phyloP scores from a whole-genome alignment of 495 filamentous ascomycete species.

The Penicillium desertorum region DNA sequence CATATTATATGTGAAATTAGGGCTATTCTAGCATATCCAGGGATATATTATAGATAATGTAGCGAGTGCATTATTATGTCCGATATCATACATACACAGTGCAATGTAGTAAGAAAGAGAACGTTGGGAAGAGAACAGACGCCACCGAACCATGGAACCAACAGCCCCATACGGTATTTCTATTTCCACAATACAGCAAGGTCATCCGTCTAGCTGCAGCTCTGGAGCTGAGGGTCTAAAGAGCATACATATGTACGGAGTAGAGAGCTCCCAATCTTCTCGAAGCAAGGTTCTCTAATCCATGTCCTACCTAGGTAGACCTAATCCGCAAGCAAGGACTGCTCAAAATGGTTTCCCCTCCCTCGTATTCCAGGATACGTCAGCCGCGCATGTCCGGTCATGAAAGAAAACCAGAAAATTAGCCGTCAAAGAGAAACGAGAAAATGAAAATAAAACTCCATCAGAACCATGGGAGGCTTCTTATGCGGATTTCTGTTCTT shows the following conservation, averaged over 20 bases:
- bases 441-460: conserved; percentile 1
- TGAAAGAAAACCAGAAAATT: not conserved
- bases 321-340: conserved; percentile 10
- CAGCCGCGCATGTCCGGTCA: conserved; percentile 8
- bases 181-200: not conserved
- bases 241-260: no score
- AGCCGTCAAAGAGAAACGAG: not conserved
- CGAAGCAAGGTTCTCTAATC: conserved; percentile 30
- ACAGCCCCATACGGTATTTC: conserved; percentile 6
- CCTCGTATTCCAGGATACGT: conserved; percentile 1
- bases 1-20: not conserved
- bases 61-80: not conserved
- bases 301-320: conserved; percentile 11
- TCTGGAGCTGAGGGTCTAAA: not conserved
- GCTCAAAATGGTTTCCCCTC: not conserved
- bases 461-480: conserved; percentile 27
- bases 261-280: conserved; percentile 13
- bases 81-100: not conserved
- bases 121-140: not conserved
- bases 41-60: not conserved
- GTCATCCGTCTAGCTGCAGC: not conserved
- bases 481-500: not conserved
- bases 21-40: no score
- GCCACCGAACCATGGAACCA: conserved; percentile 10
- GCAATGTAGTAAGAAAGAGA: not conserved